These are phyloP conservation scores for Tanacetum coccineum DNA, from an alignment of 129 eudicot genomes.

Conservation along the genomic window DNA sequence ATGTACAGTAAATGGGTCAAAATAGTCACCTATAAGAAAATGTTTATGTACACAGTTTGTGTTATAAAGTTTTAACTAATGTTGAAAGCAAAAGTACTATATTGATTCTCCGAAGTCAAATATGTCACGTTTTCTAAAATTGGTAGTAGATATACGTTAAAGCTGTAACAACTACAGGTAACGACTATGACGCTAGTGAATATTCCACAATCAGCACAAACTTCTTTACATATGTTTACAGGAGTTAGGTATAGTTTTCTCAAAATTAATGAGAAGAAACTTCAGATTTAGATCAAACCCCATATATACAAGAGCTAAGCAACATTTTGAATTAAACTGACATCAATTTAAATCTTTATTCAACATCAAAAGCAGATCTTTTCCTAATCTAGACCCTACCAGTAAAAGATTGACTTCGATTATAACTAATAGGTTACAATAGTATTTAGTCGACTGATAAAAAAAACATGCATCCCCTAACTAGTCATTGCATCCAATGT, in stretches of 20 bases:
- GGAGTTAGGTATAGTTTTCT: slow-evolving; percentile 5
- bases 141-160: not conserved
- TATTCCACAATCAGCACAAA: slow-evolving; percentile 17
- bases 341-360: slow-evolving; percentile 19
- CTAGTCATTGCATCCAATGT: slow-evolving; percentile 1
- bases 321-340: slow-evolving; percentile 26
- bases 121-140: not conserved
- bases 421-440: slow-evolving; percentile 14
- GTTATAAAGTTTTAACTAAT: not conserved
- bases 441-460: slow-evolving; percentile 14
- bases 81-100: not conserved
- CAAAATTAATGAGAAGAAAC: slow-evolving; percentile 8
- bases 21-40: not conserved
- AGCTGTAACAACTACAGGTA: slow-evolving; percentile 4
- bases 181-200: slow-evolving; percentile 21
- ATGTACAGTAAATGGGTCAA: not conserved
- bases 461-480: slow-evolving; percentile 7
- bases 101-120: slow-evolving; percentile 8
- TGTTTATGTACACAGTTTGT: not conserved
- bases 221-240: slow-evolving; percentile 5
- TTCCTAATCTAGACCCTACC: slow-evolving; percentile 20
- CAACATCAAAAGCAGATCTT: slow-evolving; percentile 17
- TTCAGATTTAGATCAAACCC: slow-evolving; percentile 13
- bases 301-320: slow-evolving; percentile 6
- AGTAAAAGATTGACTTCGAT: slow-evolving; percentile 3